Base-by-base conservation (phyloP, 176 grass and related monocot genomes). In the Raddia distichophylla region DNA sequence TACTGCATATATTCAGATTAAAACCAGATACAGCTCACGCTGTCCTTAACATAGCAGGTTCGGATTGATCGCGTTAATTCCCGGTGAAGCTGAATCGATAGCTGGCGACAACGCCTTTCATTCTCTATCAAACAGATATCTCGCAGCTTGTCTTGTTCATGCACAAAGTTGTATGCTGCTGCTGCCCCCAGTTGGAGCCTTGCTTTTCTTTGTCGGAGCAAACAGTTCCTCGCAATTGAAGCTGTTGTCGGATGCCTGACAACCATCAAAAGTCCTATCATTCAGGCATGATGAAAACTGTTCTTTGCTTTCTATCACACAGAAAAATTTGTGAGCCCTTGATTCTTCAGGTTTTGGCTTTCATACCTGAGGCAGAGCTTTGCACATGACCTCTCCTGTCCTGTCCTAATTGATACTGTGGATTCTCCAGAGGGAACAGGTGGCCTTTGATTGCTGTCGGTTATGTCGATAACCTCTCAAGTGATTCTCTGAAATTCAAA, bases 11-110 rank as follows among this genome's bases (percentile, higher is more conserved):
- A 14, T 76, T 67, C 64, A 19, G 43, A 76, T 1, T 59, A 6
- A 18, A 47, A 47, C 1, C 22, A 37, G 82, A 47, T 50, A 40
- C 72, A 68, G 10, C 43, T 84, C 40, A 60, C 70, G 48, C 11
- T 27, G 63, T 35, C 48, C 58, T 64, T 85, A 57, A 52, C 32
- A 79, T 53, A 58, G 10, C 49, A 80, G 59, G 35, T 80, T 80
- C 76, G 79, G 76, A 73, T 80, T 9, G 67, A 66, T 73, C 75
- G 80, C 59, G 84, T 80, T 80, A 76, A 80, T 86, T 85, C 68
- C 83, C 72, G 57, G 47, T 13, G 10, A 54, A 18, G 53, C 34
- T 13, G 46, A 59, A 13, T 12, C 77, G 73, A 69, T 12, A 17
- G 83, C 51, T 63, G 74, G 33, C 65, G 66, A 85, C 74, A 85